These are phyloP conservation scores for Annulohypoxylon truncatum DNA, from an alignment of 2,329 filamentous ascomycete species.

Conservation along the genomic window DNA sequence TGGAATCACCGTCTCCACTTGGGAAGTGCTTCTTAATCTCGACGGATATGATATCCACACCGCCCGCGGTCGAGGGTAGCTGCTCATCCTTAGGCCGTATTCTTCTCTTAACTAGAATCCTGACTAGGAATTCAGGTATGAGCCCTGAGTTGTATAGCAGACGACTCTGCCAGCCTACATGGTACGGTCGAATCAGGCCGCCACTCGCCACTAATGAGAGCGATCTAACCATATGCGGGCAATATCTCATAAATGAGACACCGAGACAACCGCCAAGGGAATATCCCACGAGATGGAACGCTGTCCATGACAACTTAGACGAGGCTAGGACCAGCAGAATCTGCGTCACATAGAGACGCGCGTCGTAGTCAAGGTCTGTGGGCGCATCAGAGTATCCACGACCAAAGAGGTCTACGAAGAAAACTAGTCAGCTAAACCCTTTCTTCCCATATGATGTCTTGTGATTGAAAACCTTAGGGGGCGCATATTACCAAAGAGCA, in stretches of 20 bases:
- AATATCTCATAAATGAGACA: constrained; percentile 75
- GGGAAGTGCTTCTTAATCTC: constrained; percentile 40
- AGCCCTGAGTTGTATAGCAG: constrained; percentile 71
- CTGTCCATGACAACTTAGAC: constrained; percentile 67
- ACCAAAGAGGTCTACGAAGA: constrained; percentile 72
- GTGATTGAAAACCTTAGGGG: not conserved
- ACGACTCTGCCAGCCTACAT: constrained; percentile 70
- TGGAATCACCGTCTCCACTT: constrained; percentile 53
- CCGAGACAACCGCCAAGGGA: constrained; percentile 82
- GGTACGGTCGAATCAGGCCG: constrained; percentile 73
- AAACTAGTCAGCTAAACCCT: not conserved
- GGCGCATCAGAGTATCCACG: constrained; percentile 82
- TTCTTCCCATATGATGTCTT: not conserved
- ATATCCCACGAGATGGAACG: constrained; percentile 80
- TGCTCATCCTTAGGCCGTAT: constrained; percentile 42
- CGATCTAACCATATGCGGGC: constrained; percentile 71
- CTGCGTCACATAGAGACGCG: constrained; percentile 72
- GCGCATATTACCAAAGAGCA: constrained; percentile 74
- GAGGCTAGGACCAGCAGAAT: constrained; percentile 74
- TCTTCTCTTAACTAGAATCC: constrained; percentile 51
- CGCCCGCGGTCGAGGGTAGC: constrained; percentile 2
- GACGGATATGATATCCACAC: constrained; percentile 41
- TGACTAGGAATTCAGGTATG: constrained; percentile 69
- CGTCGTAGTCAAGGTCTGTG: constrained; percentile 67
- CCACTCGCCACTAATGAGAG: constrained; percentile 75